Evolutionary conservation across 164 flowering plant genomes (phyloP).

Genomic region (Vitis rotundifolia): DNA sequence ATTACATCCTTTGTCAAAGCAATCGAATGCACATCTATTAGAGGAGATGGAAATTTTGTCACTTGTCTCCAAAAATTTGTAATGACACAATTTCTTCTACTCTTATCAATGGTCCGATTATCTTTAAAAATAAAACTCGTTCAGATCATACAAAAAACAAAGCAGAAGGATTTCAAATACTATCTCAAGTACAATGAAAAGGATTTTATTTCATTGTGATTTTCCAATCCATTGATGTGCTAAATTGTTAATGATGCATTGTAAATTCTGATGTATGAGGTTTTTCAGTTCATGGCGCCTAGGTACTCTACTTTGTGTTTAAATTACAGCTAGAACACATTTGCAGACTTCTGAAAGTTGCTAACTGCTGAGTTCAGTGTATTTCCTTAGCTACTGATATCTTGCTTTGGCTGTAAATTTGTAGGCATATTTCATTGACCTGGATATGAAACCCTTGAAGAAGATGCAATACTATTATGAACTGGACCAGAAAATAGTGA

Average conservation of each 20-base stretch:
- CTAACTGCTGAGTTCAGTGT: not conserved
- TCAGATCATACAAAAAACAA: not conserved
- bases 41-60: not conserved
- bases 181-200: not conserved
- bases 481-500: slow-evolving; percentile 72
- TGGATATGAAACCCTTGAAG: slow-evolving; percentile 82
- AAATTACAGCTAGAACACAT: not conserved
- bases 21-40: not conserved
- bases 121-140: not conserved
- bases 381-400: not conserved
- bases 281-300: not conserved
- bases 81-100: not conserved
- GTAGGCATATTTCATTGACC: slow-evolving; percentile 79
- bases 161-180: not conserved
- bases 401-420: slow-evolving; percentile 7
- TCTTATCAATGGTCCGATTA: not conserved
- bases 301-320: no score
- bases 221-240: not conserved
- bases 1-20: not conserved
- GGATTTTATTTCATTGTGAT: not conserved
- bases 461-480: slow-evolving; percentile 77
- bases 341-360: not conserved
- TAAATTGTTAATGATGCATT: not conserved
- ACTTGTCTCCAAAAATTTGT: not conserved
- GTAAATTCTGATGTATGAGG: not conserved